These are phyloP conservation scores for Aotearoamyces nothofagi DNA, from an alignment of 2,329 filamentous ascomycete species.

Conservation along the genomic window DNA sequence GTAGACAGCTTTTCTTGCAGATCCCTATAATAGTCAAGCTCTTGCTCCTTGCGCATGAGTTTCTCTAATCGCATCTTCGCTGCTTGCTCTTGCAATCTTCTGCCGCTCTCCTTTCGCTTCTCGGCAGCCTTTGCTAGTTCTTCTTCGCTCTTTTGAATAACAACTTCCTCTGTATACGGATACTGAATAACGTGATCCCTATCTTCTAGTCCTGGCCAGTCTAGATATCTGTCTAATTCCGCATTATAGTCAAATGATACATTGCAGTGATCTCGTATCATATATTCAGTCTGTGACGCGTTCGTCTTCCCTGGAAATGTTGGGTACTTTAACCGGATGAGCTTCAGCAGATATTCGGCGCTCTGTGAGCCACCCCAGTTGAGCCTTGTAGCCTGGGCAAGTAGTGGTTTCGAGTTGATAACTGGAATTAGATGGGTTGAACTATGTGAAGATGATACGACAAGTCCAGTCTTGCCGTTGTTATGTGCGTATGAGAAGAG, in stretches of 20 bases:
- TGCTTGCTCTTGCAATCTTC: slow-evolving; percentile 84
- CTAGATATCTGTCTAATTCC: slow-evolving; percentile 63
- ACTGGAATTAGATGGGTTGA: slow-evolving; percentile 94
- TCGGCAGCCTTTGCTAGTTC: slow-evolving; percentile 83
- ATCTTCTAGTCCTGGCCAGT: slow-evolving; percentile 86
- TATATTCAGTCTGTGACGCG: slow-evolving; percentile 70
- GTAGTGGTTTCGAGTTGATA: slow-evolving; percentile 67
- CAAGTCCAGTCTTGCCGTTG: slow-evolving; percentile 63
- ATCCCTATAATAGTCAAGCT: slow-evolving; percentile 84
- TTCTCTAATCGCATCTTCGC: slow-evolving; percentile 96
- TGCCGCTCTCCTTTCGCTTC: slow-evolving; percentile 85
- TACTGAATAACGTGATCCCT: slow-evolving; percentile 83
- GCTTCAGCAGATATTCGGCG: slow-evolving; percentile 80
- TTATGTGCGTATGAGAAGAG: slow-evolving; percentile 95
- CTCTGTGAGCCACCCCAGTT: slow-evolving; percentile 92
- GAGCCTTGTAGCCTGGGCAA: slow-evolving; percentile 72
- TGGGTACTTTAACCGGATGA: slow-evolving; percentile 84
- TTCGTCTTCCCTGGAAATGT: slow-evolving; percentile 77
- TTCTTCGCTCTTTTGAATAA: slow-evolving; percentile 86
- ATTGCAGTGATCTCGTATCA: slow-evolving; percentile 82
- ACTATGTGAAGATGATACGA: slow-evolving; percentile 84
- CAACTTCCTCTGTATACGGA: slow-evolving; percentile 80
- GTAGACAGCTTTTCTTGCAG: slow-evolving; percentile 58
- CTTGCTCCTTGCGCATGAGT: slow-evolving; percentile 87
- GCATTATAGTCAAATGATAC: slow-evolving; percentile 69